Conservation (phyloP, 1,284 basidiomycete genomes). For the Volvariella surrecta region DNA sequence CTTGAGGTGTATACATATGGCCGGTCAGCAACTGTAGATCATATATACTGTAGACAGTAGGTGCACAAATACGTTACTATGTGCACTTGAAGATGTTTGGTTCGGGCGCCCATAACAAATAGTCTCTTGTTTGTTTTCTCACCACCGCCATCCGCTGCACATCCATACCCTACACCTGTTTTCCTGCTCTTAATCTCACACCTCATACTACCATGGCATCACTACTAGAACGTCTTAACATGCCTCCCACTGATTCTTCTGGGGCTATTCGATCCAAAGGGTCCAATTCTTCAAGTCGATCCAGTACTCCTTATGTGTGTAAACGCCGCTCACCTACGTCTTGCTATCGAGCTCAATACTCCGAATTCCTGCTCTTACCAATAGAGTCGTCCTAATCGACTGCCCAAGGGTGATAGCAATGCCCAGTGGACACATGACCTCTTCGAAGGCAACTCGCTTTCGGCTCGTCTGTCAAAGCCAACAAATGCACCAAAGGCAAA, state of each 20-base stretch:
- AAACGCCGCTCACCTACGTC: constrained; percentile 12
- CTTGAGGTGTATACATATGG: too few relatives aligned
- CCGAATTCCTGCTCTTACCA: constrained; percentile 15
- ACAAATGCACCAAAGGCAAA: constrained; percentile 30
- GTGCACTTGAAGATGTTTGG: too few relatives aligned
- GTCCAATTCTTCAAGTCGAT: constrained; percentile 30
- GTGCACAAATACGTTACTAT: too few relatives aligned
- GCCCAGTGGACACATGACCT: constrained; percentile 67
- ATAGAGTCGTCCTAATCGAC: constrained; percentile 40
- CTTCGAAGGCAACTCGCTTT: constrained; percentile 56
- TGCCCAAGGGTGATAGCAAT: constrained; percentile 60
- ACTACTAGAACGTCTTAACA: constrained; percentile 58
- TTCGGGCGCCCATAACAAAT: background rate
- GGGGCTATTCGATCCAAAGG: constrained; percentile 55
- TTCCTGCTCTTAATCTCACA: background rate
- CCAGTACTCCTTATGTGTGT: constrained; percentile 63
- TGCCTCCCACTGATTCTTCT: constrained; percentile 29
- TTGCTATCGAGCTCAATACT: constrained; percentile 14
- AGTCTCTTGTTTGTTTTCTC: background rate
- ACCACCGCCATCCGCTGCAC: background rate
- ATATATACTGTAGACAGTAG: too few relatives aligned
- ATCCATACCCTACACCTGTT: background rate
- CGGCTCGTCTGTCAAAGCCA: constrained; percentile 42
- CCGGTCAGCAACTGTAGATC: too few relatives aligned
- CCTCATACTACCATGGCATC: constrained; percentile 39